A percentile compares a stretch with the other conserved stretches of the same genome.
Conservation (phyloP, 495 filamentous ascomycete species). For the Penicillium ochrochloron region DNA sequence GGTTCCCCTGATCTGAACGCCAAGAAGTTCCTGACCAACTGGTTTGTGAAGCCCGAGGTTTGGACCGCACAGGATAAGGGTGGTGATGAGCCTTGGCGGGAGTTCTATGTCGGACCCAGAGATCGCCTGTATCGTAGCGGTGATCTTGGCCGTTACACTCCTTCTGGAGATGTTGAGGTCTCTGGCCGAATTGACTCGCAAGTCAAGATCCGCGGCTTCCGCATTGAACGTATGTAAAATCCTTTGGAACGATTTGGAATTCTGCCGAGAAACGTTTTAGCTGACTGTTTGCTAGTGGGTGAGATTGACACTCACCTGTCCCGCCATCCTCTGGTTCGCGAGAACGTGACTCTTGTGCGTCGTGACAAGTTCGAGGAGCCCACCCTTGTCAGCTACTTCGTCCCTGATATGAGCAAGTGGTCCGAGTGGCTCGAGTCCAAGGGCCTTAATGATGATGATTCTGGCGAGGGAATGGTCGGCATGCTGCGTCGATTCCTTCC, state of each 20-base stretch:
- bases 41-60: slow-evolving; percentile 77
- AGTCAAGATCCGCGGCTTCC: slow-evolving; percentile 94
- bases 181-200: slow-evolving; percentile 86
- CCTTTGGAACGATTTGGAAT: background rate
- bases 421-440: slow-evolving; percentile 63
- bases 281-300: slow-evolving; percentile 53
- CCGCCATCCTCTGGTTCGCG: slow-evolving; percentile 76
- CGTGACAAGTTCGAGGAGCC: slow-evolving; percentile 91
- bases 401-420: slow-evolving; percentile 80
- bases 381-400: slow-evolving; percentile 87
- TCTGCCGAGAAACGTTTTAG: background rate
- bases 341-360: slow-evolving; percentile 85
- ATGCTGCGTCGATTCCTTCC: slow-evolving; percentile 65
- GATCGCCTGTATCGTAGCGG: slow-evolving; percentile 87
- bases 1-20: slow-evolving; percentile 70
- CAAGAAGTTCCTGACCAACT: slow-evolving; percentile 85
- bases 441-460: slow-evolving; percentile 53
- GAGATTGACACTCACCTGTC: slow-evolving; percentile 90
- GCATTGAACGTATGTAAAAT: slow-evolving; percentile 66
- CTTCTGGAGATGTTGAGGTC: slow-evolving; percentile 74
- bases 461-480: slow-evolving; percentile 60
- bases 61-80: slow-evolving; percentile 68
- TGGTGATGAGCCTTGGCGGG: slow-evolving; percentile 66
- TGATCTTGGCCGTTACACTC: slow-evolving; percentile 76
- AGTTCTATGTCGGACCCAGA: slow-evolving; percentile 80